These are phyloP conservation scores for Penicillium roqueforti DNA, from an alignment of 495 filamentous ascomycete genomes.

Conservation along the genomic window DNA sequence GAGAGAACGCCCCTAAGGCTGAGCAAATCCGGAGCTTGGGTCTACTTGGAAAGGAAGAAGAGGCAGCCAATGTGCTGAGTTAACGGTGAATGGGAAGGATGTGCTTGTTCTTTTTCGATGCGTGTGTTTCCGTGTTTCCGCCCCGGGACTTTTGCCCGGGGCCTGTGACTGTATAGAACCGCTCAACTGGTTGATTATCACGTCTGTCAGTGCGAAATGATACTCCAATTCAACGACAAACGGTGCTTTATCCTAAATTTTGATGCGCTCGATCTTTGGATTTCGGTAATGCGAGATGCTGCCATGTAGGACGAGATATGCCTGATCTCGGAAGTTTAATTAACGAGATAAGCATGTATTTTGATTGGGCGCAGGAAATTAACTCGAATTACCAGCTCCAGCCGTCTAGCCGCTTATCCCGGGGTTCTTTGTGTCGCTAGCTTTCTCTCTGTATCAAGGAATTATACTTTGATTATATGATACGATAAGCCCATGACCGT, in stretches of 20 bases:
- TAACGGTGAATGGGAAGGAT: slow-evolving; percentile 21
- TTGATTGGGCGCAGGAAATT: background rate
- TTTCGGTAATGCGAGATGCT: background rate
- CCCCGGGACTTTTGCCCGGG: slow-evolving; percentile 20
- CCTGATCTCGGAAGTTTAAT: background rate
- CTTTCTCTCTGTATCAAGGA: background rate
- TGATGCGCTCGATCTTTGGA: background rate
- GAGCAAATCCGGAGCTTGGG: slow-evolving; percentile 82
- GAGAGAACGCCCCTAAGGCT: slow-evolving; percentile 69
- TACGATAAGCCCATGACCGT: background rate
- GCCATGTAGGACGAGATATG: background rate
- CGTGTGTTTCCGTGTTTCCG: slow-evolving; percentile 30
- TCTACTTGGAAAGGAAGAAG: slow-evolving; percentile 74
- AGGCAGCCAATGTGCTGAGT: slow-evolving; percentile 60
- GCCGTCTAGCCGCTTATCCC: background rate
- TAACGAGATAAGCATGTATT: background rate
- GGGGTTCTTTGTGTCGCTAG: background rate
- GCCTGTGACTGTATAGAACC: slow-evolving; percentile 44
- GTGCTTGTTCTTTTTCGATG: slow-evolving; percentile 29
- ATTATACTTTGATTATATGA: background rate
- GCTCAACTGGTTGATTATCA: slow-evolving; percentile 22
- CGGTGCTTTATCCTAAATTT: background rate
- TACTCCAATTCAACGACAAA: slow-evolving; percentile 27
- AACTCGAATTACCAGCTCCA: background rate
- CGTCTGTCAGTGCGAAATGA: slow-evolving; percentile 27